Conservation (phyloP, 2,329 filamentous ascomycete species). For the Podosphaera aphanis region DNA sequence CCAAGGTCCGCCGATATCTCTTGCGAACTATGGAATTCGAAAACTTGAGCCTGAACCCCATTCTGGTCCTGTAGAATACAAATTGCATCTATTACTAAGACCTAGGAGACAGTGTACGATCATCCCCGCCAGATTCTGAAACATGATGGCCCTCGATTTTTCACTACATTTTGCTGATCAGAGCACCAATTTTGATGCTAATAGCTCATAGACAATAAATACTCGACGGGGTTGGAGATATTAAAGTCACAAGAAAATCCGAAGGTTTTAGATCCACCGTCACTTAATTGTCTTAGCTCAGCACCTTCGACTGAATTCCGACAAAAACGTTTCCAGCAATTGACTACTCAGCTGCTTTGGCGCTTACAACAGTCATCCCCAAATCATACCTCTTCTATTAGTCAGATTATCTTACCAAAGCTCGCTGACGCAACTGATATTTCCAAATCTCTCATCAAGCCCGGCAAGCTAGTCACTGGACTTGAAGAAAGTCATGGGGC, state of each 20-base stretch:
- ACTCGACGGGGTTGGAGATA: slow-evolving; percentile 37
- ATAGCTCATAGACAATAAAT: slow-evolving; percentile 25
- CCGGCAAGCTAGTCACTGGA: slow-evolving; percentile 43
- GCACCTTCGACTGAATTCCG: slow-evolving; percentile 34
- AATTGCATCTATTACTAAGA: slow-evolving; percentile 68
- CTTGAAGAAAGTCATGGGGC: slow-evolving; percentile 84
- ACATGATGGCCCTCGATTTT: neutral
- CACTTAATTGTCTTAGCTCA: slow-evolving; percentile 5
- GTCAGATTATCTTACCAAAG: slow-evolving; percentile 49
- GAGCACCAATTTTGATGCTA: neutral
- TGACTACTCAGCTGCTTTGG: slow-evolving; percentile 92
- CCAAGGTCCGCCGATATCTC: slow-evolving; percentile 19
- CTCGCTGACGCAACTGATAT: slow-evolving; percentile 40
- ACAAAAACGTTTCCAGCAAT: slow-evolving; percentile 64
- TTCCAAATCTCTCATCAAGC: slow-evolving; percentile 23
- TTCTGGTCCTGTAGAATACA: slow-evolving; percentile 88
- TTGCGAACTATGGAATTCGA: slow-evolving; percentile 41
- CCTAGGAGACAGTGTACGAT: slow-evolving; percentile 39
- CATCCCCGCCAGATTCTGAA: neutral
- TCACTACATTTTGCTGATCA: neutral
- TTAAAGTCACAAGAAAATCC: slow-evolving; percentile 11
- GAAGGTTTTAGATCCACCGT: neutral
- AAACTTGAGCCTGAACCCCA: slow-evolving; percentile 78
- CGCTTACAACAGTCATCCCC: slow-evolving; percentile 83
- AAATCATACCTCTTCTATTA: slow-evolving; percentile 61